Evolutionary conservation across 176 grass and related monocot species (phyloP).

Genomic region (Puccinellia tenuiflora): DNA sequence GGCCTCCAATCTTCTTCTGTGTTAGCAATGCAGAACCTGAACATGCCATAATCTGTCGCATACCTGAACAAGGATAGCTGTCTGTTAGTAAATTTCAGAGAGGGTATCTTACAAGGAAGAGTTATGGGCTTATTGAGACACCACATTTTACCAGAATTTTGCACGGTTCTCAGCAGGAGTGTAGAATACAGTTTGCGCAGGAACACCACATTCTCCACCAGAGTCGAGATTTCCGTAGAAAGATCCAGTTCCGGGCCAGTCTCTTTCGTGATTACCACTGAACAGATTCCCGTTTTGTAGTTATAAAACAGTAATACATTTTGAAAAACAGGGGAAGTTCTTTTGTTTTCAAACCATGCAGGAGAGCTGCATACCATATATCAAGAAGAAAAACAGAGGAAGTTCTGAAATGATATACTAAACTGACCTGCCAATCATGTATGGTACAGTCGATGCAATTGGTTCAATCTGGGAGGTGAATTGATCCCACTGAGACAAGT

Average conservation of each 20-base stretch:
- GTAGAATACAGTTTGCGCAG: constrained; percentile 82
- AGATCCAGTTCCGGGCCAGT: constrained; percentile 74
- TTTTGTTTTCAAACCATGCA: no score
- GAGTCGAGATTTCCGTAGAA: constrained; percentile 64
- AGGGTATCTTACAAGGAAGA: constrained; percentile 9
- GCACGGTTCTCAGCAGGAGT: constrained; percentile 78
- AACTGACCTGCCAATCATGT: constrained; percentile 77
- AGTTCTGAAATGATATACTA: background rate
- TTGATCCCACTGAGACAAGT: constrained; percentile 83
- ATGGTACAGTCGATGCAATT: constrained; percentile 56
- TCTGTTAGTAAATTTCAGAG: background rate
- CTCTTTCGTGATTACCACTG: constrained; percentile 81
- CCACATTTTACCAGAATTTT: constrained; percentile 62
- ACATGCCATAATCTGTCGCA: constrained; percentile 60
- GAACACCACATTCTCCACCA: constrained; percentile 78
- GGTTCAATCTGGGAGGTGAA: constrained; percentile 76
- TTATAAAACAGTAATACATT: background rate
- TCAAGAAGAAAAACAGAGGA: background rate
- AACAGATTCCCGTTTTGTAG: background rate
- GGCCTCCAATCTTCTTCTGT: constrained; percentile 70
- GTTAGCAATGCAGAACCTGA: constrained; percentile 63
- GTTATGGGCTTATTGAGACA: background rate
- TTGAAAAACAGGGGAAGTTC: no score
- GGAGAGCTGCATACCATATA: no score
- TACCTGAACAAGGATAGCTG: constrained; percentile 37